Conservation (phyloP, 176 grass and related monocot species). For the Phyllostachys edulis region DNA sequence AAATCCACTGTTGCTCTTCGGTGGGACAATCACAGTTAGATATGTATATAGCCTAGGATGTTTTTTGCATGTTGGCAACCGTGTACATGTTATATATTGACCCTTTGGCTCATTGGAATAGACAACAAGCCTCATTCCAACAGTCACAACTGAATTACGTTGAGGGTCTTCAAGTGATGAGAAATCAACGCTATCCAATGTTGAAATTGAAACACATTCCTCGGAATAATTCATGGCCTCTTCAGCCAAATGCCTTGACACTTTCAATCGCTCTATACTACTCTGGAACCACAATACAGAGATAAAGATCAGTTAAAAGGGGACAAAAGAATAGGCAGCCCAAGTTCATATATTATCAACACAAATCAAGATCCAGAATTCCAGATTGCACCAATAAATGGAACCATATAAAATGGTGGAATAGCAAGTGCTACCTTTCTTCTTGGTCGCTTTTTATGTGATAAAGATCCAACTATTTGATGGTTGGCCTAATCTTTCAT, state of each 20-base stretch:
- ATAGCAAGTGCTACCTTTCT: slow-evolving; percentile 60
- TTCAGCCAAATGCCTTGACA: slow-evolving; percentile 81
- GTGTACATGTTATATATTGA: too few relatives aligned
- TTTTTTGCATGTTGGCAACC: too few relatives aligned
- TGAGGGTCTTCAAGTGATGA: slow-evolving; percentile 73
- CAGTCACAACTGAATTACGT: slow-evolving; percentile 36
- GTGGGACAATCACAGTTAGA: background rate
- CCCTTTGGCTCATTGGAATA: too few relatives aligned
- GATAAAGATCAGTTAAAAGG: slow-evolving; percentile 16
- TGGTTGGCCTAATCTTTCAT: too few relatives aligned
- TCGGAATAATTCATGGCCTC: slow-evolving; percentile 97
- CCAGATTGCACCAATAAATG: background rate
- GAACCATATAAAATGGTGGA: background rate
- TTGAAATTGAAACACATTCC: slow-evolving; percentile 90
- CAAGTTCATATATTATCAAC: background rate
- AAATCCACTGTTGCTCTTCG: slow-evolving; percentile 57
- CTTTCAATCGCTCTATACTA: slow-evolving; percentile 47
- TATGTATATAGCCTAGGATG: too few relatives aligned
- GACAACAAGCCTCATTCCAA: too few relatives aligned
- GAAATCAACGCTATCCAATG: slow-evolving; percentile 82
- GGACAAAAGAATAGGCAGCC: background rate
- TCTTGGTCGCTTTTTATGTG: slow-evolving; percentile 42
- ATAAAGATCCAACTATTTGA: too few relatives aligned
- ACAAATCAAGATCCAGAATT: slow-evolving; percentile 3
- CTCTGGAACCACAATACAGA: slow-evolving; percentile 18